Percentiles rank a stretch among this genome's conserved stretches.
Evolutionary conservation across 495 filamentous ascomycete genomes (phyloP).

Genomic region (Mytilinidion resinicola): DNA sequence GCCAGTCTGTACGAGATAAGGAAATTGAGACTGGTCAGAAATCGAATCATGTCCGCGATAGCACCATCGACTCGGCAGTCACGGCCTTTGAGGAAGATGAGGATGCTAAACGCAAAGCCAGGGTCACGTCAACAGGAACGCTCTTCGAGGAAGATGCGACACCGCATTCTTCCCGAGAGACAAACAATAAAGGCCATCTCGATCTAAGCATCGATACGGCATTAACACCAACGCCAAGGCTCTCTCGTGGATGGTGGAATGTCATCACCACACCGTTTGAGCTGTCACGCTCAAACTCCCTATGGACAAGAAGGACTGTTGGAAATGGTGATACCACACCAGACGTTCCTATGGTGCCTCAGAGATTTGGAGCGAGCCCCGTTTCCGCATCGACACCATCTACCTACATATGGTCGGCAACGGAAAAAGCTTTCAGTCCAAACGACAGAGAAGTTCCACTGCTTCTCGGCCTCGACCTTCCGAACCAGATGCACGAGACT

Average conservation of each 20-base stretch:
- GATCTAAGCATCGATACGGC: conserved; percentile 13
- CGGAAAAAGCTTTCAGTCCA: conserved; percentile 17
- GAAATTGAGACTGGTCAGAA: neutral
- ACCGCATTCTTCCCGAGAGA: conserved; percentile 27
- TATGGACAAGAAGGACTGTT: conserved; percentile 17
- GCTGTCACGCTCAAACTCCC: conserved; percentile 33
- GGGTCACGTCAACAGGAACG: conserved; percentile 45
- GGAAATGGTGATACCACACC: conserved; percentile 13
- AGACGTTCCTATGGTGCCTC: conserved; percentile 21
- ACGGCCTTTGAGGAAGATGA: conserved; percentile 33
- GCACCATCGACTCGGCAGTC: conserved; percentile 22
- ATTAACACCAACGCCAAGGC: conserved; percentile 39
- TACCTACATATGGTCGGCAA: conserved; percentile 27
- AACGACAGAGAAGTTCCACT: conserved; percentile 22
- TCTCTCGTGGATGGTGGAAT: conserved; percentile 85
- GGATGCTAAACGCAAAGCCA: conserved; percentile 8
- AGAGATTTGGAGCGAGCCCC: conserved; percentile 3
- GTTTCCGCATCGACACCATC: conserved; percentile 10
- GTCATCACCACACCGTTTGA: conserved; percentile 70
- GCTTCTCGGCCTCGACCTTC: conserved; percentile 5
- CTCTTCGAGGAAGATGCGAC: conserved; percentile 53
- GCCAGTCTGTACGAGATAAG: too few relatives aligned
- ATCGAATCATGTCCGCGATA: conserved; percentile 10
- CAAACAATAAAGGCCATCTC: conserved; percentile 8
- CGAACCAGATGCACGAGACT: conserved; percentile 13